phyloP scores from a whole-genome alignment of 2,329 filamentous ascomycete species.

The Massarina eburnea region DNA sequence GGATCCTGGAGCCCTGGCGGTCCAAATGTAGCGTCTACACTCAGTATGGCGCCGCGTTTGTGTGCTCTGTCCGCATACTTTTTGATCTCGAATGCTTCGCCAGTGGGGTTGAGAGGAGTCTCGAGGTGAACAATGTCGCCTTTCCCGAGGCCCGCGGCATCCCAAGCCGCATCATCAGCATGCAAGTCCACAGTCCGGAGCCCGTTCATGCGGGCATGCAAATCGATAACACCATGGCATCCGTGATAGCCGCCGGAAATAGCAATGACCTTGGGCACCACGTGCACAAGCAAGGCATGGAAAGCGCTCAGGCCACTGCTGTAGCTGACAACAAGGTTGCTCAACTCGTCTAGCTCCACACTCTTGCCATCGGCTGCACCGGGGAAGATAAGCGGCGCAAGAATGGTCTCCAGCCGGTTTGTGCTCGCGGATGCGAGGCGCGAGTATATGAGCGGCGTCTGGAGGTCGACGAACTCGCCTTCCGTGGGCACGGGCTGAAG shows the following conservation, averaged over 20 bases:
- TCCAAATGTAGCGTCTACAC: slow-evolving; percentile 89
- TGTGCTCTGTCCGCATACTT: slow-evolving; percentile 73
- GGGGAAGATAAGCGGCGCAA: slow-evolving; percentile 70
- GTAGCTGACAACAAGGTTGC: slow-evolving; percentile 70
- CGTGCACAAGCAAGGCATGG: slow-evolving; percentile 79
- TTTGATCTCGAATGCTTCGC: slow-evolving; percentile 73
- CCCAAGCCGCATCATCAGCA: slow-evolving; percentile 56
- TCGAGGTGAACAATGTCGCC: slow-evolving; percentile 91
- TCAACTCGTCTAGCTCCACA: slow-evolving; percentile 18
- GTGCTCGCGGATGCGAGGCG: slow-evolving; percentile 76
- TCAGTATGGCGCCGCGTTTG: slow-evolving; percentile 70
- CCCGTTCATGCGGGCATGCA: slow-evolving; percentile 75
- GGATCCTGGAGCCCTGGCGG: slow-evolving; percentile 89
- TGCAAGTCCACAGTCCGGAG: slow-evolving; percentile 70
- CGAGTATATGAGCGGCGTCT: slow-evolving; percentile 67
- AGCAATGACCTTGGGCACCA: slow-evolving; percentile 81
- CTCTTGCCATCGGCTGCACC: slow-evolving; percentile 27
- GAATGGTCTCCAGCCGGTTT: slow-evolving; percentile 80
- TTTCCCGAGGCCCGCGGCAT: slow-evolving; percentile 64
- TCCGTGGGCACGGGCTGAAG: slow-evolving; percentile 56
- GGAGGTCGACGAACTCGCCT: slow-evolving; percentile 38
- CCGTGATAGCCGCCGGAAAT: slow-evolving; percentile 90
- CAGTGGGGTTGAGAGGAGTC: slow-evolving; percentile 90
- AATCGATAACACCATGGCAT: slow-evolving; percentile 78
- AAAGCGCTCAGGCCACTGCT: slow-evolving; percentile 83